Conservation (phyloP, 192 early-diverging fungal genomes). For the Coemansia reversa region DNA sequence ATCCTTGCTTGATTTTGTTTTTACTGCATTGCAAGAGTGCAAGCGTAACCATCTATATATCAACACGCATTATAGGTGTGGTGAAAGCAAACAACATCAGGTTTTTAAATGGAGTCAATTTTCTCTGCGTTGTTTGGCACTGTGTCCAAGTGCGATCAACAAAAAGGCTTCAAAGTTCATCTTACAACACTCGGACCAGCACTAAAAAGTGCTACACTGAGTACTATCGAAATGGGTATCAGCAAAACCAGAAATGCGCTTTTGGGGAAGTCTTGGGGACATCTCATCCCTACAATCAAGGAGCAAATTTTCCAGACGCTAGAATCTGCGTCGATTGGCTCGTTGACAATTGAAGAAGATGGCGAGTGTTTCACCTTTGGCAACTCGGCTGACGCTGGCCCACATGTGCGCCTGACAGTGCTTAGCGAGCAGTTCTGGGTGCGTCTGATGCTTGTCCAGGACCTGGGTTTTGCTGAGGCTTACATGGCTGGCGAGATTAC, state of each 20-base stretch:
- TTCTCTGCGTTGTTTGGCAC: conserved; percentile 1
- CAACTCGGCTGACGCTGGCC: conserved; percentile 21
- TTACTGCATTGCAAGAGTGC: neutral
- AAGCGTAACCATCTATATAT: neutral
- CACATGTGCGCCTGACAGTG: conserved; percentile 53
- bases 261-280: conserved; percentile 8
- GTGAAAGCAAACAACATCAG: neutral
- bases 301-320: conserved; percentile 37
- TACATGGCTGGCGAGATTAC: conserved; percentile 69
- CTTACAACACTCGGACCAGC: neutral
- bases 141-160: neutral
- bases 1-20: neutral
- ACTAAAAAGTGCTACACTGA: neutral
- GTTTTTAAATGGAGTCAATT: conserved; percentile 10
- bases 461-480: conserved; percentile 68
- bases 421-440: conserved; percentile 63
- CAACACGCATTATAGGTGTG: neutral
- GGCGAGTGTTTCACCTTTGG: conserved; percentile 50
- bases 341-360: conserved; percentile 43
- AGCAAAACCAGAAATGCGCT: conserved; percentile 13
- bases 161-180: neutral
- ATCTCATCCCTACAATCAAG: conserved; percentile 20
- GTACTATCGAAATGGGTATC: conserved; percentile 17
- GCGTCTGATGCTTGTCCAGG: conserved; percentile 52
- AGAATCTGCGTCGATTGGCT: conserved; percentile 27